Percentiles rank a stretch among this genome's conserved stretches.
These are phyloP conservation scores for Acer saccharum DNA, from an alignment of 345 rosid genomes.

Conservation along the genomic window DNA sequence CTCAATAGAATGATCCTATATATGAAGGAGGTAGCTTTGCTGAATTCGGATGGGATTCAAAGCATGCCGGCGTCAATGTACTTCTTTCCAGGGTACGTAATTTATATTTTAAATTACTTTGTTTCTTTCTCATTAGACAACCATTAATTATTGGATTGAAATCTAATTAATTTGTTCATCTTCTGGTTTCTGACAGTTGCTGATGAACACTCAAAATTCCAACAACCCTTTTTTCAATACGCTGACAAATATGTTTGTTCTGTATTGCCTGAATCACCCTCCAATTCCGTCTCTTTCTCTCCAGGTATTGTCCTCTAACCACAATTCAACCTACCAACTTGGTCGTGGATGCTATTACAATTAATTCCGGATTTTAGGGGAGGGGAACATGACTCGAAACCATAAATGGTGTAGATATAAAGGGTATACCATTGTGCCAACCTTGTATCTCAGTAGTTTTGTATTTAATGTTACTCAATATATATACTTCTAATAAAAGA, in stretches of 20 bases:
- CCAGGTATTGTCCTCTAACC: slow-evolving; percentile 31
- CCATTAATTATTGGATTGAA: not conserved
- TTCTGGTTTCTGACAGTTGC: slow-evolving; percentile 16
- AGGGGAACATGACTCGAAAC: too few species aligned
- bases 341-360: too few species aligned
- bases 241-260: slow-evolving; percentile 33
- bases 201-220: slow-evolving; percentile 16
- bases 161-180: not conserved
- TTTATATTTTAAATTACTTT: too few species aligned
- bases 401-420: too few species aligned
- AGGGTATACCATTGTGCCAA: too few species aligned
- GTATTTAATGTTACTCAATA: not conserved
- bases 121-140: not conserved
- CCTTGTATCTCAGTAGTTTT: too few species aligned
- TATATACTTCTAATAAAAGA: not conserved
- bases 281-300: slow-evolving; percentile 23
- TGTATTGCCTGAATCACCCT: too few species aligned
- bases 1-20: slow-evolving; percentile 3
- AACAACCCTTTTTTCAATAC: slow-evolving; percentile 21
- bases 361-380: too few species aligned
- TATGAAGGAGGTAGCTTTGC: slow-evolving; percentile 22
- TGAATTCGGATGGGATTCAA: slow-evolving; percentile 88
- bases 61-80: slow-evolving; percentile 68
- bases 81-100: slow-evolving; percentile 68
- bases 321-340: too few species aligned